Percentiles rank a stretch among this genome's conserved stretches.
Evolutionary conservation across 2,329 filamentous ascomycete species (phyloP).

Genomic region (Pestalotiopsis sp.): DNA sequence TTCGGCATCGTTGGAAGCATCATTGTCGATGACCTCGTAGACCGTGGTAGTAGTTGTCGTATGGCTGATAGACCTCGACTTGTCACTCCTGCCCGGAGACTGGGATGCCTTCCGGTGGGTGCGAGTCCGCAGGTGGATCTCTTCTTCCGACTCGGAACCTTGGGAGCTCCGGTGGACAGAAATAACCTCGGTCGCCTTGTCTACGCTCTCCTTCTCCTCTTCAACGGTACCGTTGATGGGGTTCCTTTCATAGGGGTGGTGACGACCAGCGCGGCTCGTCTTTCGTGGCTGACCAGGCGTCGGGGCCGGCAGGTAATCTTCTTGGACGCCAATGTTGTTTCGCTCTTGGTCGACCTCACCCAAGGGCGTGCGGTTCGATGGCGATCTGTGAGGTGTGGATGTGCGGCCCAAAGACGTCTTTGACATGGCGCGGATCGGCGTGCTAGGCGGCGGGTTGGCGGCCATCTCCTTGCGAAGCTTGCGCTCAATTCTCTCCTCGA

Average conservation of each 20-base stretch:
- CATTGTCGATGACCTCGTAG: constrained; percentile 66
- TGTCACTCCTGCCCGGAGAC: constrained; percentile 63
- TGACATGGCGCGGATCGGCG: constrained; percentile 63
- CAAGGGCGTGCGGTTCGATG: constrained; percentile 80
- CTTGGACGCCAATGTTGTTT: constrained; percentile 68
- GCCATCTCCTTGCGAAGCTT: constrained; percentile 64
- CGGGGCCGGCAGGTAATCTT: constrained; percentile 91
- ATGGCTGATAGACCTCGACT: constrained; percentile 73
- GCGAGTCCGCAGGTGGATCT: constrained; percentile 76
- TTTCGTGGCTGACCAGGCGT: constrained; percentile 96
- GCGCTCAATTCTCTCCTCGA: constrained; percentile 81
- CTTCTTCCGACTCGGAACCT: constrained; percentile 77
- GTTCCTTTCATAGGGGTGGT: constrained; percentile 71
- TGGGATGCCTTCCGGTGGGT: constrained; percentile 67
- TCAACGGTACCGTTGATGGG: constrained; percentile 48
- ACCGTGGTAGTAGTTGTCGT: constrained; percentile 73
- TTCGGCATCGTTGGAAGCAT: constrained; percentile 70
- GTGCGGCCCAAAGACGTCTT: constrained; percentile 60
- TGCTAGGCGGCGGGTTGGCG: constrained; percentile 54
- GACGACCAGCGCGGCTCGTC: constrained; percentile 75
- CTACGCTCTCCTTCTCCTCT: constrained; percentile 50
- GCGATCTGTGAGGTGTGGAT: constrained; percentile 80
- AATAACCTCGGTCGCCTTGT: constrained; percentile 63
- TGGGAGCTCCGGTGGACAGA: constrained; percentile 64
- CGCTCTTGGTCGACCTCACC: constrained; percentile 89